phyloP scores from a whole-genome alignment of 164 flowering plant genomes.

The Dillenia suffruticosa region DNA sequence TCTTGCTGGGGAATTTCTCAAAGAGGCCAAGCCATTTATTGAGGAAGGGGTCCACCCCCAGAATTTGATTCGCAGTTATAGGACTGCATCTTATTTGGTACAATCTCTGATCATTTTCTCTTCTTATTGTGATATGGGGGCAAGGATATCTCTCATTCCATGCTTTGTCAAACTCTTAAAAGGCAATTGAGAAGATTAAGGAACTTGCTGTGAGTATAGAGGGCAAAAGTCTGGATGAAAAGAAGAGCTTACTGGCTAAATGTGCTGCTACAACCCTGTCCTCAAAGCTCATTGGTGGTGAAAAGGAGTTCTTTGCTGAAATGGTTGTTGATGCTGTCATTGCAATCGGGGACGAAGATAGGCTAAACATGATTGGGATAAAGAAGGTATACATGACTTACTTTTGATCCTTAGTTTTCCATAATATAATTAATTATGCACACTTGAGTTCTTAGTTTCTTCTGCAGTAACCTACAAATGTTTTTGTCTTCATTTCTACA shows the following conservation, averaged over 20 bases:
- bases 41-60: constrained; percentile 98
- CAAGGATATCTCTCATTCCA: not conserved
- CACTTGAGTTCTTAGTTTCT: too few species aligned
- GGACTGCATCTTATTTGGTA: constrained; percentile 75
- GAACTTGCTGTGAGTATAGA: constrained; percentile 89
- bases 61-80: constrained; percentile 80
- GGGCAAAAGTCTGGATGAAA: constrained; percentile 89
- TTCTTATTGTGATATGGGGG: not conserved
- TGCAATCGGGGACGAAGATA: constrained; percentile 82
- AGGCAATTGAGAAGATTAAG: constrained; percentile 87
- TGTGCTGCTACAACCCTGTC: constrained; percentile 97
- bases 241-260: constrained; percentile 74
- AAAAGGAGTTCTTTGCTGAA: constrained; percentile 91
- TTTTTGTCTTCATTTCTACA: too few species aligned
- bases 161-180: constrained; percentile 1
- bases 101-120: not conserved
- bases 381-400: constrained; percentile 60
- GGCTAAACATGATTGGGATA: constrained; percentile 89
- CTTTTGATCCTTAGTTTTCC: not conserved
- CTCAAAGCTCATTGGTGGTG: constrained; percentile 96
- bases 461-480: too few species aligned
- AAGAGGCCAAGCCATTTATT: constrained; percentile 94
- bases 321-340: constrained; percentile 98
- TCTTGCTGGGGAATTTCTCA: constrained; percentile 90
- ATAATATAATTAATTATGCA: too few species aligned